A percentile compares a stretch with the other conserved stretches of the same genome.
These are phyloP conservation scores for Fusarium poae DNA, from an alignment of 2,329 filamentous ascomycete species.

Conservation along the genomic window DNA sequence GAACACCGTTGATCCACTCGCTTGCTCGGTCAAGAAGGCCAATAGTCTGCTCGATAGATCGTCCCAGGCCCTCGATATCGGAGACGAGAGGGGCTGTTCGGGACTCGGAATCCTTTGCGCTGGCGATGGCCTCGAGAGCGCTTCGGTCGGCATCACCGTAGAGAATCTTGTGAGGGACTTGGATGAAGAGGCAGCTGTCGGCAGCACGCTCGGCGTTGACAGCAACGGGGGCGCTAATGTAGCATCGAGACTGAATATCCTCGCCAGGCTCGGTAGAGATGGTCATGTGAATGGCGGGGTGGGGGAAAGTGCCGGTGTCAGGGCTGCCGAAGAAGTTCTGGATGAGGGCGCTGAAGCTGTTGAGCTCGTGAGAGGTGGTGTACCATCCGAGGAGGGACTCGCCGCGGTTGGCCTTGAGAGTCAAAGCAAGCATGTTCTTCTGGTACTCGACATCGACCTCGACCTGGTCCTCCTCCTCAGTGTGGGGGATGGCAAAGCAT, in stretches of 20 bases:
- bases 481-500: constrained; percentile 98
- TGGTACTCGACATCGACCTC: constrained; percentile 99
- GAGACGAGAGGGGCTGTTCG: constrained; percentile 80
- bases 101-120: constrained; percentile 82
- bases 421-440: constrained; percentile 97
- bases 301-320: constrained; percentile 95
- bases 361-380: constrained; percentile 94
- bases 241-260: constrained; percentile 90
- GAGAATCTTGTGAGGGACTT: constrained; percentile 93
- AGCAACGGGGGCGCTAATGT: constrained; percentile 95
- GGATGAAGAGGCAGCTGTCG: constrained; percentile 97
- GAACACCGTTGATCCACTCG: constrained; percentile 91
- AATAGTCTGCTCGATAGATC: constrained; percentile 87
- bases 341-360: constrained; percentile 96
- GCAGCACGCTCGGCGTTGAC: constrained; percentile 94
- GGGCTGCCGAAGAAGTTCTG: constrained; percentile 99
- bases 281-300: constrained; percentile 97
- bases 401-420: constrained; percentile 92
- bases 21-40: constrained; percentile 91
- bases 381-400: constrained; percentile 98
- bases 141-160: constrained; percentile 80
- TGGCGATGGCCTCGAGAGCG: constrained; percentile 83
- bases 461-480: constrained; percentile 97
- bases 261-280: constrained; percentile 90
- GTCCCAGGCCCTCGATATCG: constrained; percentile 90